phyloP scores from a whole-genome alignment of 148 eudicot genomes.

The Vaccinium corymbosum region DNA sequence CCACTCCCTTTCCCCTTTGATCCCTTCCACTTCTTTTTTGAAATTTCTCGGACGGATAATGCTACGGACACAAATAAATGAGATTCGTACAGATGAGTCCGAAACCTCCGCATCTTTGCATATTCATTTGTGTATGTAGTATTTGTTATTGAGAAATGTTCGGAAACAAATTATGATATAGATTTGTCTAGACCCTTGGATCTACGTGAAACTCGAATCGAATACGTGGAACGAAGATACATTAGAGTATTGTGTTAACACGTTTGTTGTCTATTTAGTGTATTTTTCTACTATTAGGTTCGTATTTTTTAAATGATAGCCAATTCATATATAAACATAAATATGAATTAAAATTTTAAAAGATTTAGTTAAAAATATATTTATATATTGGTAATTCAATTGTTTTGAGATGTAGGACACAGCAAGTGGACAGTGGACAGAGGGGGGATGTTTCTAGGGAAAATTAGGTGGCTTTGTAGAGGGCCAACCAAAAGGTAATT shows the following conservation, averaged over 20 bases:
- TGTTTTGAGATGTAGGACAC: not conserved
- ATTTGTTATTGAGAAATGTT: too few relatives aligned
- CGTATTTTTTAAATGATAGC: not conserved
- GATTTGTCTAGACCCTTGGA: too few relatives aligned
- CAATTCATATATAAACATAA: not conserved
- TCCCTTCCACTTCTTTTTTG: too few relatives aligned
- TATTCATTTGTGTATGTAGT: too few relatives aligned
- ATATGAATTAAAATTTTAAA: not conserved
- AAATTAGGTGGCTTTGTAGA: conserved; percentile 16
- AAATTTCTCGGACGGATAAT: too few relatives aligned
- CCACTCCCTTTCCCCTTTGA: not conserved
- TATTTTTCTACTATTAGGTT: not conserved
- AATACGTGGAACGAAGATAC: too few relatives aligned
- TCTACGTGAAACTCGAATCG: too few relatives aligned
- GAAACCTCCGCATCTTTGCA: too few relatives aligned
- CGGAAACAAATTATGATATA: too few relatives aligned
- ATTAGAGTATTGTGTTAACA: too few relatives aligned
- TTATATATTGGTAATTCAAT: not conserved
- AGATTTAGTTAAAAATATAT: not conserved
- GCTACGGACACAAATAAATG: too few relatives aligned
- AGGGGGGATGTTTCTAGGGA: not conserved
- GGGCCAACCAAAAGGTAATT: conserved; percentile 9
- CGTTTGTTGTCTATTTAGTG: not conserved
- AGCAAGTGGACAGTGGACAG: not conserved
- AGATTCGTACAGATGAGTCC: too few relatives aligned